Base-by-base conservation (phyloP, 2,329 filamentous ascomycete genomes). In the Claviceps africana region DNA sequence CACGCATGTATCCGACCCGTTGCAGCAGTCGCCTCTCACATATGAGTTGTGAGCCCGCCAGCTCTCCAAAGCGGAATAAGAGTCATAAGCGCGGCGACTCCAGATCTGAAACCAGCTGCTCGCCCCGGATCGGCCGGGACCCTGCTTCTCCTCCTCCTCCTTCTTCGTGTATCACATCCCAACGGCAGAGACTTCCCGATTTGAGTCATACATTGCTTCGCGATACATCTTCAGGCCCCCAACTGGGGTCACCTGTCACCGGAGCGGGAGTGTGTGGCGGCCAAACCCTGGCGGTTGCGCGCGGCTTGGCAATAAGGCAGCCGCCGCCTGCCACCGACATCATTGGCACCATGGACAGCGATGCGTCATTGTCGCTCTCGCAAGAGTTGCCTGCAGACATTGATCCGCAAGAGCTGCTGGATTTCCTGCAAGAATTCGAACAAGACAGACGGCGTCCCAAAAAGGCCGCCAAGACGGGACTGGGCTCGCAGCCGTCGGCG, bases 341-440 rank as follows among this genome's bases (percentile, higher is more conserved):
- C 25, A 39, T 8, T 15, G 28, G 30, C 28, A 25, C 9, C 21
- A 39, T 28, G 15, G n/a, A 48, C 10, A 42, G 28, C 8, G 39
- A 49, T 21, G 31, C 25, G 2, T 25, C 25, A 22, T 47, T 35
- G 28, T 19, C 37, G 4, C 19, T 40, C 37, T 53, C 48, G 13
- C 25, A 31, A 44, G 35, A 48, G n/a, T 10, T 48, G 22, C 44
- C 48, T 3, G 19, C 30, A 6, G 39, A 47, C 4, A 30, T 54
- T 8, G 47, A 55, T 31, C 31, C 54, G 11, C 49, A 55, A 48
- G 54, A 54, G n/a, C 33, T 55, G 30, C n/a, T 52, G 13, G 31
- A 52, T 19, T 45, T 55, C 15, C 21, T 54, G 42, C 37, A 49
- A 21, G 37, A 53, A 43, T 44, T 53, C n/a, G 48, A 51, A 17